A percentile compares a stretch with the other conserved stretches of the same genome.
Conservation (phyloP, 495 filamentous ascomycete genomes). For the Penicillium paradoxum region DNA sequence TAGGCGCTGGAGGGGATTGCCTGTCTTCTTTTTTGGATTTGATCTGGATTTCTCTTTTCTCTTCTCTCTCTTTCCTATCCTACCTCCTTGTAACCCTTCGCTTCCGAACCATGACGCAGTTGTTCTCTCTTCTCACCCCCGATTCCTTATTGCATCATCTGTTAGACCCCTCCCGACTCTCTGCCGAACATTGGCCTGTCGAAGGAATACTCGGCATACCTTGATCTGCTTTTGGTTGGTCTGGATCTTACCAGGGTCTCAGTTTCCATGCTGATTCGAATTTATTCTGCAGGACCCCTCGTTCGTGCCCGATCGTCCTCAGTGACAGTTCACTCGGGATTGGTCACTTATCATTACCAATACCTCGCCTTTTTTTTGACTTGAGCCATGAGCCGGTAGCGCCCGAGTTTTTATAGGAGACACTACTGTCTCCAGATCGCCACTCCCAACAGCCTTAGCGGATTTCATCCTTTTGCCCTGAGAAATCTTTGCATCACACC, state of each 20-base stretch:
- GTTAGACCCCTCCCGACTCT: slow-evolving; percentile 23
- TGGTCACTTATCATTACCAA: neutral
- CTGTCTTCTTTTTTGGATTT: neutral
- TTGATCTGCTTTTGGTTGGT: slow-evolving; percentile 10
- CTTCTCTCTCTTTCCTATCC: slow-evolving; percentile 1
- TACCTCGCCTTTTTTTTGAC: neutral
- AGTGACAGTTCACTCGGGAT: slow-evolving; percentile 3
- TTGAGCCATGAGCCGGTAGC: neutral
- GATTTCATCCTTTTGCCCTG: neutral
- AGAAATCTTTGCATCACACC: neutral
- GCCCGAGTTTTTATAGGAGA: neutral
- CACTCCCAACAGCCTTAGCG: neutral
- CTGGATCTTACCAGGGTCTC: neutral
- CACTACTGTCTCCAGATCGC: neutral
- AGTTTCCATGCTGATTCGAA: slow-evolving; percentile 9
- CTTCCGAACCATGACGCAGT: slow-evolving; percentile 44
- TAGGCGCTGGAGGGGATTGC: too few relatives aligned
- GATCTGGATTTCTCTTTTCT: slow-evolving; percentile 1
- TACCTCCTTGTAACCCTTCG: slow-evolving; percentile 2
- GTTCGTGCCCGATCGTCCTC: slow-evolving; percentile 20
- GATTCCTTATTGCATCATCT: slow-evolving; percentile 29
- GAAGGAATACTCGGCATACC: slow-evolving; percentile 14
- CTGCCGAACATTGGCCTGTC: slow-evolving; percentile 8
- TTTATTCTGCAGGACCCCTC: slow-evolving; percentile 10
- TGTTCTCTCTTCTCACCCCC: slow-evolving; percentile 26